A percentile compares a stretch with the other conserved stretches of the same genome.
phyloP scores from a whole-genome alignment of 2,329 filamentous ascomycete species.

The Alternaria infectoria region DNA sequence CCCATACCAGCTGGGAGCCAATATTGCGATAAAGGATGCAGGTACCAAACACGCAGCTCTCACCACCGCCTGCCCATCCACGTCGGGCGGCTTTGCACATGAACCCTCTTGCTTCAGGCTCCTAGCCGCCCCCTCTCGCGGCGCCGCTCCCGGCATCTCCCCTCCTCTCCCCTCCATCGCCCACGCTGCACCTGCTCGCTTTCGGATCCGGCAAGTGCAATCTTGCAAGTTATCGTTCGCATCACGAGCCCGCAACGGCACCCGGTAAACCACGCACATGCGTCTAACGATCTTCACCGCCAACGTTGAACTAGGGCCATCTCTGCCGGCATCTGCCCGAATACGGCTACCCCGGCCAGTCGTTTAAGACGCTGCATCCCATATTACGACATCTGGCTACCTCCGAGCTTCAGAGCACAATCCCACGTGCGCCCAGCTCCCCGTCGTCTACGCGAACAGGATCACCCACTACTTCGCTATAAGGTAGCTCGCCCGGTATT shows the following conservation, averaged over 20 bases:
- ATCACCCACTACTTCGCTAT: constrained; percentile 12
- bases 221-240: constrained; percentile 20
- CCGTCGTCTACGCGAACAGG: constrained; percentile 9
- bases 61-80: background rate
- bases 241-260: background rate
- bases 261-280: constrained; percentile 12
- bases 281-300: constrained; percentile 15
- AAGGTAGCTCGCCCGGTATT: constrained; percentile 11
- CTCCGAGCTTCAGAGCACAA: constrained; percentile 8
- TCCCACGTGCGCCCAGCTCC: constrained; percentile 8
- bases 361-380: constrained; percentile 2
- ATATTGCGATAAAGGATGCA: constrained; percentile 19
- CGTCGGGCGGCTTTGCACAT: background rate
- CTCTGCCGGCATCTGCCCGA: constrained; percentile 5
- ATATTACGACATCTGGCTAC: constrained; percentile 10
- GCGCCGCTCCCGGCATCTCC: background rate
- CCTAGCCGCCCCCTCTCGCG: background rate
- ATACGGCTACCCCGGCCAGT: constrained; percentile 15
- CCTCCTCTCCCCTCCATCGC: background rate
- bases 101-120: background rate
- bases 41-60: constrained; percentile 9
- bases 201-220: constrained; percentile 16
- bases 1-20: constrained; percentile 7
- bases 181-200: background rate
- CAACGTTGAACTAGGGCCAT: constrained; percentile 10